These are phyloP conservation scores for Litsea cubeba DNA, from an alignment of 164 flowering plant genomes.

Conservation along the genomic window DNA sequence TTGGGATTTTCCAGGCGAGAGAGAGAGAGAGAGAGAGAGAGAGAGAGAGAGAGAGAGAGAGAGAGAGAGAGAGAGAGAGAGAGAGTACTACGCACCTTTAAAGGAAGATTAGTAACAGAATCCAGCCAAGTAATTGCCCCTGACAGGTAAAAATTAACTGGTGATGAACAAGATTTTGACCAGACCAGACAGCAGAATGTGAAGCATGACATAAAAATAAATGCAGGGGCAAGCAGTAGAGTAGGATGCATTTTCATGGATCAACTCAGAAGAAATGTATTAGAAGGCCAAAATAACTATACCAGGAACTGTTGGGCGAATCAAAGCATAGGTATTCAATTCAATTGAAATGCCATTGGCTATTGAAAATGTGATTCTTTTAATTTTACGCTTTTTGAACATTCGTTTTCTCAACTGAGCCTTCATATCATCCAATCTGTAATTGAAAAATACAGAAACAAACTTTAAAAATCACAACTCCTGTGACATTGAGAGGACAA, in stretches of 20 bases:
- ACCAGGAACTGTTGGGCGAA: constrained; percentile 92
- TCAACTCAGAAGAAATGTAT: background rate
- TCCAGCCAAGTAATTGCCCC: constrained; percentile 88
- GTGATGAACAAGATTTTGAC: background rate
- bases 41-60: background rate
- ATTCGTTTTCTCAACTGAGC: constrained; percentile 79
- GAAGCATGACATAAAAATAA: too few species aligned
- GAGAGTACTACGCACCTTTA: constrained; percentile 45
- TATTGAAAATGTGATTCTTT: constrained; percentile 57
- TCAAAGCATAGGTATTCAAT: constrained; percentile 83
- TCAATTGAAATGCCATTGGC: constrained; percentile 68
- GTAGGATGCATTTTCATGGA: background rate
- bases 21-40: background rate
- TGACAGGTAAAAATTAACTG: constrained; percentile 15
- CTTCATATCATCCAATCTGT: constrained; percentile 80
- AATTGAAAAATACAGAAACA: constrained; percentile 7
- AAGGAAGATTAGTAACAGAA: constrained; percentile 77
- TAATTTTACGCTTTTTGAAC: constrained; percentile 73
- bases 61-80: background rate
- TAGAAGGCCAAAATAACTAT: background rate
- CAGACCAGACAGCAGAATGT: background rate
- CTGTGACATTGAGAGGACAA: too few species aligned
- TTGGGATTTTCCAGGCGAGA: background rate
- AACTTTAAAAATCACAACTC: background rate
- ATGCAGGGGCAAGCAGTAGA: too few species aligned